phyloP scores from a whole-genome alignment of 345 rosid species.

The Hirschfeldia incana region DNA sequence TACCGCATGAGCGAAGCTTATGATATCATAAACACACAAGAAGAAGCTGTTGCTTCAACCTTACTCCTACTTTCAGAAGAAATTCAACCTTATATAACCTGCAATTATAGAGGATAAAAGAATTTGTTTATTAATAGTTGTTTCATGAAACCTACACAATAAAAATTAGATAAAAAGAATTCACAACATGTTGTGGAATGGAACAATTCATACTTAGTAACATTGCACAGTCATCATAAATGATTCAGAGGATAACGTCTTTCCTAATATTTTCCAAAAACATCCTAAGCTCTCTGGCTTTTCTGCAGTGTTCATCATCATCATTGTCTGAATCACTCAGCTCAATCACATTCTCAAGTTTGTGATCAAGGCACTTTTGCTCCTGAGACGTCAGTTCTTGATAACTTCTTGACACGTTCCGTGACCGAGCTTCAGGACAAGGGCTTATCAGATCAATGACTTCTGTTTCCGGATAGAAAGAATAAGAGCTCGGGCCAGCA shows the following conservation, averaged over 20 bases:
- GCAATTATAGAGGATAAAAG: neutral
- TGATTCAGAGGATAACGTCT: conserved; percentile 40
- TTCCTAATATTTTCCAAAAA: conserved; percentile 59
- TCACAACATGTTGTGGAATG: neutral
- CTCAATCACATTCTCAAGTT: conserved; percentile 47
- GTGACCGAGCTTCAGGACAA: conserved; percentile 39
- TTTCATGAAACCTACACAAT: neutral
- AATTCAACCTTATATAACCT: conserved; percentile 46
- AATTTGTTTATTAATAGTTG: neutral
- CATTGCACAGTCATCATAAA: conserved; percentile 3
- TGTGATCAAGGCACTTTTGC: conserved; percentile 28
- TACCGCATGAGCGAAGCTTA: no score
- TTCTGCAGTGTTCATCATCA: conserved; percentile 53
- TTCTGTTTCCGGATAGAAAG: conserved; percentile 38
- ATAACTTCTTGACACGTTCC: conserved; percentile 32
- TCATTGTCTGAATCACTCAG: conserved; percentile 78
- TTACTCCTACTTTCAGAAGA: neutral
- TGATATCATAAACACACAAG: no score
- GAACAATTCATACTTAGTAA: neutral
- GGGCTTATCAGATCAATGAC: conserved; percentile 84
- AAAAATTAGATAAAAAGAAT: neutral
- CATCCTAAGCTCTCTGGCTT: conserved; percentile 63
- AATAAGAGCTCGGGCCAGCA: neutral
- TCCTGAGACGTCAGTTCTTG: conserved; percentile 28
- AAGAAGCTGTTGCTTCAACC: neutral